Evolutionary conservation across 768 basidiomycete genomes (phyloP).

Genomic region (Kwoniella shandongensis): DNA sequence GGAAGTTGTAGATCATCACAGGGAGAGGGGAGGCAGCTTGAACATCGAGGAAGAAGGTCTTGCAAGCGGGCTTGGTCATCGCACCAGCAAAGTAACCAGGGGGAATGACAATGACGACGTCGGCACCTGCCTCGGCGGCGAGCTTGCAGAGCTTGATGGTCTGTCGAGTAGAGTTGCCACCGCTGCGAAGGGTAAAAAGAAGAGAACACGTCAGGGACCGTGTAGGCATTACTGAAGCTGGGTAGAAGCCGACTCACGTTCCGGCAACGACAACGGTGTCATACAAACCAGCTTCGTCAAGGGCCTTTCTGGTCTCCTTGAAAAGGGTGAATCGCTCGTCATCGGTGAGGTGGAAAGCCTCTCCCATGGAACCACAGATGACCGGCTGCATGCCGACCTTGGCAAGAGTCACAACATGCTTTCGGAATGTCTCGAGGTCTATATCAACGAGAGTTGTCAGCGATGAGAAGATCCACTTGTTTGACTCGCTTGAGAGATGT

Average conservation of each 20-base stretch:
- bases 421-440: conserved; percentile 70
- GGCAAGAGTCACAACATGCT: conserved; percentile 67
- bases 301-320: conserved; percentile 65
- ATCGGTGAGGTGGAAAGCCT: conserved; percentile 72
- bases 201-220: no score
- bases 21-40: conserved; percentile 78
- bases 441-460: no score
- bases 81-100: conserved; percentile 85
- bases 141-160: conserved; percentile 72
- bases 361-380: conserved; percentile 80
- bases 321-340: conserved; percentile 68
- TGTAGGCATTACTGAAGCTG: no score
- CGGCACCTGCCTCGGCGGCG: conserved; percentile 81
- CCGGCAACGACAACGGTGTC: conserved; percentile 73
- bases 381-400: conserved; percentile 69
- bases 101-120: conserved; percentile 79
- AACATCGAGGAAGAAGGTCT: conserved; percentile 75
- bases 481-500: not conserved
- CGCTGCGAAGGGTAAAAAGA: conserved; percentile 48
- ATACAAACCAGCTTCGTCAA: conserved; percentile 66
- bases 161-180: conserved; percentile 77
- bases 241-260: conserved; percentile 59
- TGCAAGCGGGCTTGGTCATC: conserved; percentile 67
- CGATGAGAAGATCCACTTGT: no score
- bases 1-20: conserved; percentile 85